phyloP scores from a whole-genome alignment of 768 basidiomycete genomes.

The Tylopilus felleus region DNA sequence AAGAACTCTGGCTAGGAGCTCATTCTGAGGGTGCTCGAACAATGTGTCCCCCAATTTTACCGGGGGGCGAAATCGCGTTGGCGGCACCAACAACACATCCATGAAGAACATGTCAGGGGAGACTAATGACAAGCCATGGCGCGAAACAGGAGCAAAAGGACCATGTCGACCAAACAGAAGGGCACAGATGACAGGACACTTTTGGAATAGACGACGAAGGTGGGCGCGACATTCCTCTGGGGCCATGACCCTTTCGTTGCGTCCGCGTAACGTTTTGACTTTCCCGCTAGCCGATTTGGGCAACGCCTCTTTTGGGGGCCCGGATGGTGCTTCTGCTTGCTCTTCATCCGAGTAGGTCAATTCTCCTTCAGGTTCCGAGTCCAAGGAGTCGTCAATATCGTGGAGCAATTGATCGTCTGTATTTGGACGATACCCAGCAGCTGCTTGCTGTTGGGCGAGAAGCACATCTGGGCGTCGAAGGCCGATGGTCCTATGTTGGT shows the following conservation, averaged over 20 bases:
- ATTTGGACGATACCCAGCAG: slow-evolving; percentile 23
- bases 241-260: slow-evolving; percentile 87
- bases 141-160: slow-evolving; percentile 61
- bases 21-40: slow-evolving; percentile 97
- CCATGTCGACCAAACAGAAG: slow-evolving; percentile 94
- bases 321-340: slow-evolving; percentile 36
- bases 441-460: slow-evolving; percentile 38
- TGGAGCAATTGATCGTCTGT: slow-evolving; percentile 29
- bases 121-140: slow-evolving; percentile 61
- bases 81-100: slow-evolving; percentile 86
- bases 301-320: slow-evolving; percentile 33
- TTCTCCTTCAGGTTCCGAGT: slow-evolving; percentile 47
- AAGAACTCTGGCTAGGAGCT: slow-evolving; percentile 77
- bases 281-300: slow-evolving; percentile 76
- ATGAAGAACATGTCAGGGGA: slow-evolving; percentile 97
- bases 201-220: slow-evolving; percentile 81
- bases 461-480: slow-evolving; percentile 78
- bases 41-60: slow-evolving; percentile 86
- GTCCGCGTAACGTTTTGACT: slow-evolving; percentile 70
- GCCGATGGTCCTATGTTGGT: slow-evolving; percentile 45
- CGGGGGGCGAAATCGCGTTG: slow-evolving; percentile 94
- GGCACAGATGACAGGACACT: slow-evolving; percentile 78
- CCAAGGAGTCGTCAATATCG: slow-evolving; percentile 50
- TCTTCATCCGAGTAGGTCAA: slow-evolving; percentile 52
- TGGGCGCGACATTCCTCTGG: slow-evolving; percentile 94